Evolutionary conservation across 2,329 filamentous ascomycete genomes (phyloP).

Genomic region (Diplodia intermedia): DNA sequence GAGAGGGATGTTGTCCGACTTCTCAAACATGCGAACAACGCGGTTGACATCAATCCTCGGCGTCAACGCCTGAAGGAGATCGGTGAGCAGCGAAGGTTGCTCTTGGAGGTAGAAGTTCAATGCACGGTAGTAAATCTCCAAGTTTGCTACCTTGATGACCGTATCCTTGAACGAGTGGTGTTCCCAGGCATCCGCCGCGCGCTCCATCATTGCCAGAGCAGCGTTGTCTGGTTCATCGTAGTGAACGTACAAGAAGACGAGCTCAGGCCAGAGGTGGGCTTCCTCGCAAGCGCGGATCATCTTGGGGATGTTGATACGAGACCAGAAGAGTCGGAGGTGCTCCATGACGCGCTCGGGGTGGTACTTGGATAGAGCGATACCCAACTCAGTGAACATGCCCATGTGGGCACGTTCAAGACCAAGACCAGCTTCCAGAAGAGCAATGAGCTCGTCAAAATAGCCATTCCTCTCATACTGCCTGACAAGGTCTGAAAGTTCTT

Average conservation of each 20-base stretch:
- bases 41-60: conserved; percentile 95
- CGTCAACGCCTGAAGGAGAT: conserved; percentile 90
- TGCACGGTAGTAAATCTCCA: conserved; percentile 98
- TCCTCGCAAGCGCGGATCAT: conserved; percentile 93
- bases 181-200: conserved; percentile 96
- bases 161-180: conserved; percentile 99
- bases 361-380: conserved; percentile 91
- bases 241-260: conserved; percentile 97
- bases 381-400: conserved; percentile 95
- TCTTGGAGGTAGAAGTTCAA: conserved; percentile 98
- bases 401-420: conserved; percentile 75
- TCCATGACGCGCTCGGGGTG: conserved; percentile 97
- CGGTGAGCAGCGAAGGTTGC: conserved; percentile 93
- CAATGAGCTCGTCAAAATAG: conserved; percentile 98
- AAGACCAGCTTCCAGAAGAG: conserved; percentile 90
- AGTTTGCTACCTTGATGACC: conserved; percentile 93
- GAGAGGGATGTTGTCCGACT: conserved; percentile 95
- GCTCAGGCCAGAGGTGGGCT: conserved; percentile 94
- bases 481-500: conserved; percentile 90
- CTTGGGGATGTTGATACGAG: conserved; percentile 96
- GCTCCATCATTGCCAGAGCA: conserved; percentile 96
- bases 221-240: conserved; percentile 99
- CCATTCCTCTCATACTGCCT: conserved; percentile 97
- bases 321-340: conserved; percentile 98
- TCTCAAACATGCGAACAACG: conserved; percentile 98